Conservation (phyloP, 768 basidiomycete species). For the Phaeotremella skinneri region DNA sequence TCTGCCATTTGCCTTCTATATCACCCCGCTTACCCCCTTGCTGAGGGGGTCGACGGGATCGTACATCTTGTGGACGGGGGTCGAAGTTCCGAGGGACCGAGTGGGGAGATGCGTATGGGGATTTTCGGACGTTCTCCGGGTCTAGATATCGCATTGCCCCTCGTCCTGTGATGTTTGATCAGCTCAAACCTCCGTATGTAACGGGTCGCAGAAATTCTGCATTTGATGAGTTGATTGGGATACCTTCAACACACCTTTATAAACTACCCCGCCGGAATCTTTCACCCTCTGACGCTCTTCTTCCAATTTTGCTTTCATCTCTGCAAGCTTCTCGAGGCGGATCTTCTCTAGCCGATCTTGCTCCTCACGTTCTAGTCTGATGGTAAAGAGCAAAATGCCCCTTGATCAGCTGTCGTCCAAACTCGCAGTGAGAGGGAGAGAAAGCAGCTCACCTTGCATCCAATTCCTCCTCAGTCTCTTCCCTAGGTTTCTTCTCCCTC, state of each 20-base stretch:
- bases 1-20: slow-evolving; percentile 12
- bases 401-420: neutral
- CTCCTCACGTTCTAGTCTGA: slow-evolving; percentile 47
- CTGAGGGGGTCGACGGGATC: slow-evolving; percentile 10
- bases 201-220: neutral
- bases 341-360: slow-evolving; percentile 41
- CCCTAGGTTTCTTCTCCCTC: slow-evolving; percentile 22
- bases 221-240: neutral
- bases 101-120: neutral
- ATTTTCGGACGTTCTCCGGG: slow-evolving; percentile 27
- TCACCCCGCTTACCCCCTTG: slow-evolving; percentile 4
- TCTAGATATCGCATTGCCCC: slow-evolving; percentile 50
- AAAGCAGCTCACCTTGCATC: slow-evolving; percentile 36
- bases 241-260: slow-evolving; percentile 37
- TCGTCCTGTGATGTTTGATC: slow-evolving; percentile 30
- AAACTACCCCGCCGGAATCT: slow-evolving; percentile 42
- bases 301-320: slow-evolving; percentile 33
- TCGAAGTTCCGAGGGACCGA: slow-evolving; percentile 26
- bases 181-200: neutral
- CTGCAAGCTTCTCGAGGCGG: slow-evolving; percentile 30
- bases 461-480: slow-evolving; percentile 48
- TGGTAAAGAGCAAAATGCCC: neutral
- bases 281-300: slow-evolving; percentile 26
- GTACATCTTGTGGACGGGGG: slow-evolving; percentile 16
- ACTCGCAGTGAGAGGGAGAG: no score